These are phyloP conservation scores for Corylus heterophylla DNA, from an alignment of 306 rosid genomes.

Conservation along the genomic window DNA sequence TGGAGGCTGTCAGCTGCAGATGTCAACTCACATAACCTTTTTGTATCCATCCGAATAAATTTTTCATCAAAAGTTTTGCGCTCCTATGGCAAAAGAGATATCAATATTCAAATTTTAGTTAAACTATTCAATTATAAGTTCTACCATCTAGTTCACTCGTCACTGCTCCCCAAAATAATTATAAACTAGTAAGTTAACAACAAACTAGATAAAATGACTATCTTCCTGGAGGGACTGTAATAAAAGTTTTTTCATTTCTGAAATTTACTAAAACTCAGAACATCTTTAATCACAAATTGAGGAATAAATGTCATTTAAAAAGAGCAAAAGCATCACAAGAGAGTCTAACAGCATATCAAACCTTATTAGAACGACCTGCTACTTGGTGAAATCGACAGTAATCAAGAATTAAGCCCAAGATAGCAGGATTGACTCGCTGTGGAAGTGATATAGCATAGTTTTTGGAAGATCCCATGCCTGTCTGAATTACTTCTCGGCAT, in stretches of 20 bases:
- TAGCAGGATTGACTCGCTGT: constrained; percentile 75
- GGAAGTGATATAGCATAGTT: constrained; percentile 83
- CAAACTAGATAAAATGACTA: constrained; percentile 10
- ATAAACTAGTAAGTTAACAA: constrained; percentile 5
- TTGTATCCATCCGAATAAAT: constrained; percentile 73
- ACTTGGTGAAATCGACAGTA: constrained; percentile 86
- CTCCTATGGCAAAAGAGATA: constrained; percentile 52
- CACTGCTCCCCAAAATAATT: constrained; percentile 16
- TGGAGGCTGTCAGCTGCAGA: constrained; percentile 93
- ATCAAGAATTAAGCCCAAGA: constrained; percentile 79
- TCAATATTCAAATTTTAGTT: constrained; percentile 26
- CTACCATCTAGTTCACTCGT: constrained; percentile 14
- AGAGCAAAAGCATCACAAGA: constrained; percentile 16
- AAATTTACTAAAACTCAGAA: background rate
- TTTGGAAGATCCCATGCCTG: constrained; percentile 88
- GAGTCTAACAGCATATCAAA: constrained; percentile 28
- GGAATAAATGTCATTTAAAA: background rate
- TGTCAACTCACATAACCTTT: constrained; percentile 81
- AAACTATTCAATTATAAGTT: constrained; percentile 27
- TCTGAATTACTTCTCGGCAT: constrained; percentile 72
- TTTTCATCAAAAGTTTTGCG: constrained; percentile 71
- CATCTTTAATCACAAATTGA: background rate
- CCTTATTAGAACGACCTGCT: constrained; percentile 85
- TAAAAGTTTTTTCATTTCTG: background rate
- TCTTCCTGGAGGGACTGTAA: background rate